These are phyloP conservation scores for Russula olivacea DNA, from an alignment of 768 basidiomycete species.

Conservation along the genomic window DNA sequence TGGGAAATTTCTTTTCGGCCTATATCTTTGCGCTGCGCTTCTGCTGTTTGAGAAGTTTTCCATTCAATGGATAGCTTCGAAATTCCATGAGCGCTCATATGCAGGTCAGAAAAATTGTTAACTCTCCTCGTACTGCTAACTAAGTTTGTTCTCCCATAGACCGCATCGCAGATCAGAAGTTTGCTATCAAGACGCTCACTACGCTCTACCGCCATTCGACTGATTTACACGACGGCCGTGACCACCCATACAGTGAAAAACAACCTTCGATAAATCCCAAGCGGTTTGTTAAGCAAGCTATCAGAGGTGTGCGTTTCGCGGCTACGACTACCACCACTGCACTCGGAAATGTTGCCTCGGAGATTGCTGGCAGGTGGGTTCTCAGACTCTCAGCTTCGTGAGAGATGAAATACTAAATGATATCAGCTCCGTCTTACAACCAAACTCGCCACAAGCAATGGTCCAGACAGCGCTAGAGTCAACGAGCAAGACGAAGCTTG, in stretches of 20 bases:
- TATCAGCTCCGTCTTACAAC: constrained; percentile 72
- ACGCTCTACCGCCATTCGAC: constrained; percentile 74
- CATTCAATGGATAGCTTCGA: constrained; percentile 79
- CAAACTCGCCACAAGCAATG: constrained; percentile 77
- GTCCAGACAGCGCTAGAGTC: constrained; percentile 75
- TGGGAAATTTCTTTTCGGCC: constrained; percentile 64
- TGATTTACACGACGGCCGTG: constrained; percentile 61
- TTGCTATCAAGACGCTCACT: constrained; percentile 63
- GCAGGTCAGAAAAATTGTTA: constrained; percentile 37
- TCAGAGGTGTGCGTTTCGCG: constrained; percentile 62
- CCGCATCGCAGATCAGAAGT: constrained; percentile 77
- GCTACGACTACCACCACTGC: constrained; percentile 81
- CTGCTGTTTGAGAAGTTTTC: constrained; percentile 78
- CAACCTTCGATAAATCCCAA: constrained; percentile 47
- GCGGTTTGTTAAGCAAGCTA: constrained; percentile 59
- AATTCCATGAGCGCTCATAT: constrained; percentile 77
- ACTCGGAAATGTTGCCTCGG: constrained; percentile 55
- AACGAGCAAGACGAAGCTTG: constrained; percentile 71
- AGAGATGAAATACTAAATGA: not conserved
- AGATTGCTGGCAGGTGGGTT: constrained; percentile 49
- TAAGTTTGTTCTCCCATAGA: constrained; percentile 40
- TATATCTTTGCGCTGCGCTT: constrained; percentile 61
- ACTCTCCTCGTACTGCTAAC: constrained; percentile 11
- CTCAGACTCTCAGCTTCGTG: not conserved
- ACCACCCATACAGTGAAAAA: constrained; percentile 38